These are phyloP conservation scores for Aspergillus pseudonomiae DNA, from an alignment of 2,329 filamentous ascomycete species.

Conservation along the genomic window DNA sequence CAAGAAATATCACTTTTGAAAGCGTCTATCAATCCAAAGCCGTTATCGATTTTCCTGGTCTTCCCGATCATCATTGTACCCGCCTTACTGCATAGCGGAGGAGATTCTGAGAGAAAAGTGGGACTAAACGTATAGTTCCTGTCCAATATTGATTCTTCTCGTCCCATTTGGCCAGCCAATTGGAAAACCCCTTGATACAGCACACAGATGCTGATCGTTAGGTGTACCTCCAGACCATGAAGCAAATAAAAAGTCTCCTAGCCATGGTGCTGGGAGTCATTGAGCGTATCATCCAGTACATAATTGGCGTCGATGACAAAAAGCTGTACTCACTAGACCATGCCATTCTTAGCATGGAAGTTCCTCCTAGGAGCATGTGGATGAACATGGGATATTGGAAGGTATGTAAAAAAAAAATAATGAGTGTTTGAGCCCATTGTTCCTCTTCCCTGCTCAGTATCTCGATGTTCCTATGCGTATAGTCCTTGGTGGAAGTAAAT, in stretches of 20 bases:
- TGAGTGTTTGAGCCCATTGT: neutral
- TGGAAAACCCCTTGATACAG: neutral
- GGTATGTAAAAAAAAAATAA: constrained; percentile 33
- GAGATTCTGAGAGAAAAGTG: neutral
- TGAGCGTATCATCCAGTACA: neutral
- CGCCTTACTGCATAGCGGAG: neutral
- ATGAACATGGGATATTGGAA: constrained; percentile 67
- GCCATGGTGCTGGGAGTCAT: neutral
- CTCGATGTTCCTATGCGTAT: neutral
- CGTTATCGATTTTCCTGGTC: too few relatives aligned
- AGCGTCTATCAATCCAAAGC: too few relatives aligned
- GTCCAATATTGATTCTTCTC: neutral
- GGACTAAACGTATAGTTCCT: neutral
- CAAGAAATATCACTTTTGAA: neutral
- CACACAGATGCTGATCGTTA: neutral
- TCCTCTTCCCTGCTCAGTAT: too few relatives aligned
- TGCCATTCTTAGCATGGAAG: constrained; percentile 57
- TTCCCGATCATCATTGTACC: too few relatives aligned
- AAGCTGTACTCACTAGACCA: constrained; percentile 42
- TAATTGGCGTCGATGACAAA: neutral
- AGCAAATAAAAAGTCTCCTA: neutral
- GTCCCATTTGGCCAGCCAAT: too few relatives aligned
- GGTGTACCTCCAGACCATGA: constrained; percentile 1
- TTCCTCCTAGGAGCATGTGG: constrained; percentile 59
- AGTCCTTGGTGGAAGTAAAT: neutral